A percentile compares a stretch with the other conserved stretches of the same genome.
These are phyloP conservation scores for Amauroascus niger DNA, from an alignment of 2,329 filamentous ascomycete genomes.

Conservation along the genomic window DNA sequence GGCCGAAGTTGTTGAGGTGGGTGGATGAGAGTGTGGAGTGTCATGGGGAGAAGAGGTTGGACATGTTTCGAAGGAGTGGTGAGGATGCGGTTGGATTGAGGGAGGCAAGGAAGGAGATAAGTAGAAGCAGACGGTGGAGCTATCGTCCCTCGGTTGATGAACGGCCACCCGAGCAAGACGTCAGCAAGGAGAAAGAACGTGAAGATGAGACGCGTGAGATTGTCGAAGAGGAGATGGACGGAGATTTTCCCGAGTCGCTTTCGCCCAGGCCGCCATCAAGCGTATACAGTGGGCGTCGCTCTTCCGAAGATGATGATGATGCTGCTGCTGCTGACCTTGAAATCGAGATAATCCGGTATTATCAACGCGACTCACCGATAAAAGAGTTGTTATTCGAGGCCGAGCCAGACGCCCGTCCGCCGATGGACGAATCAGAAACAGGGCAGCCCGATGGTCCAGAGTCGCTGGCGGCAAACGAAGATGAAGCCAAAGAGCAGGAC, in stretches of 20 bases:
- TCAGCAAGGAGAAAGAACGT: background rate
- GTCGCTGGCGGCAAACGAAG: background rate
- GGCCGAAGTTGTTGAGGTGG: slow-evolving; percentile 24
- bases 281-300: background rate
- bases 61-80: slow-evolving; percentile 11
- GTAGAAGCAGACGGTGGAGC: background rate
- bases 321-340: background rate
- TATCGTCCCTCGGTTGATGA: background rate
- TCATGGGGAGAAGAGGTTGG: slow-evolving; percentile 2
- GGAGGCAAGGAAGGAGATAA: slow-evolving; percentile 4
- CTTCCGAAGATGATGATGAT: background rate
- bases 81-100: slow-evolving; percentile 5
- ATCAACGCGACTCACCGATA: slow-evolving; percentile 1
- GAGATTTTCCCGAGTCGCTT: background rate
- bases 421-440: background rate
- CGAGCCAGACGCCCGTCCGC: background rate
- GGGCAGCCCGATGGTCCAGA: background rate
- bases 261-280: background rate
- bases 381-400: background rate
- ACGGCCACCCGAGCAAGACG: background rate
- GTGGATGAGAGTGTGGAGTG: slow-evolving; percentile 25
- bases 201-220: background rate
- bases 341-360: slow-evolving; percentile 8
- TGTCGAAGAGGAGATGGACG: background rate
- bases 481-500: background rate